phyloP scores from a whole-genome alignment of 2,329 filamentous ascomycete species.

The Pestalotiopsis sp. region DNA sequence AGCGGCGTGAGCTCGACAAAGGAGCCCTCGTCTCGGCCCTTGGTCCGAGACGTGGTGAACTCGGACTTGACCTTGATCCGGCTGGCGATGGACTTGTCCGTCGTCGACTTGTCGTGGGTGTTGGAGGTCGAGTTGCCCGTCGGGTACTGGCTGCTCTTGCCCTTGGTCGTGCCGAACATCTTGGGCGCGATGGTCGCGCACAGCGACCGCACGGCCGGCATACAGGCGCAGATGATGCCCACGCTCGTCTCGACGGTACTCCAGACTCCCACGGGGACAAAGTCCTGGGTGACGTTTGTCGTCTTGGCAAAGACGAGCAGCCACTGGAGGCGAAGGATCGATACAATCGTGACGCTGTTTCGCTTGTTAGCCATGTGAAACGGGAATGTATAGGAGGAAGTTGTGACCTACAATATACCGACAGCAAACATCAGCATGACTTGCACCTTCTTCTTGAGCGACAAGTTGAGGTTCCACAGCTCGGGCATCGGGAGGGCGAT shows the following conservation, averaged over 20 bases:
- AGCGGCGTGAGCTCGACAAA: background rate
- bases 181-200: background rate
- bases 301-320: constrained; percentile 10
- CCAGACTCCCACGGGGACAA: background rate
- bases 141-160: background rate
- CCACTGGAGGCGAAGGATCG: constrained; percentile 19
- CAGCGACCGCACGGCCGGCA: constrained; percentile 1
- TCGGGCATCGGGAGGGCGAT: constrained; percentile 20
- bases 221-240: constrained; percentile 2
- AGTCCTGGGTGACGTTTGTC: constrained; percentile 2
- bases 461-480: constrained; percentile 17
- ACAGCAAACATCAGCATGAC: constrained; percentile 22
- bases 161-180: background rate
- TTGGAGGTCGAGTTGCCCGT: background rate
- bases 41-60: background rate
- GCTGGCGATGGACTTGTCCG: background rate
- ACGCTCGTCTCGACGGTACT: background rate
- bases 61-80: background rate
- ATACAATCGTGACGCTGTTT: constrained; percentile 19
- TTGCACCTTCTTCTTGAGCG: constrained; percentile 20
- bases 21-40: background rate
- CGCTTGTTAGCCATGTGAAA: background rate
- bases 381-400: background rate
- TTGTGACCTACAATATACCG: constrained; percentile 18
- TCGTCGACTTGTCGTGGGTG: background rate